These are phyloP conservation scores for Bipolaris cookei DNA, from an alignment of 2,329 filamentous ascomycete species.

Conservation along the genomic window DNA sequence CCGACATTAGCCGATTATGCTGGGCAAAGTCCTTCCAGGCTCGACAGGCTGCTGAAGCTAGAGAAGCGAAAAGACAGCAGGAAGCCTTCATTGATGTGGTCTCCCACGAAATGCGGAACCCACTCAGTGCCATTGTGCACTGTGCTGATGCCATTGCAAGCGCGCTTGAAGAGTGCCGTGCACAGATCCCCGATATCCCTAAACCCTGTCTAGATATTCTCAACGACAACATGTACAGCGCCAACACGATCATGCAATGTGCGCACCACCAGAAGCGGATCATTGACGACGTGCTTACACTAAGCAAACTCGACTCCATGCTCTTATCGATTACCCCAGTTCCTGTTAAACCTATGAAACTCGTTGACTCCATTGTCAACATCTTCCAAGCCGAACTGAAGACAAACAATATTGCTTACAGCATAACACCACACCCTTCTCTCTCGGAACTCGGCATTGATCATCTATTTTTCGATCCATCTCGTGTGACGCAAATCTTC, in stretches of 20 bases:
- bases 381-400: conserved; percentile 51
- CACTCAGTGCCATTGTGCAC: conserved; percentile 53
- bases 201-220: conserved; percentile 34
- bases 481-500: conserved; percentile 69
- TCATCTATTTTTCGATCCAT: conserved; percentile 52
- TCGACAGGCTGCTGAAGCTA: conserved; percentile 45
- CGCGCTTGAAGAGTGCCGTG: conserved; percentile 41
- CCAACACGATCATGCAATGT: conserved; percentile 55
- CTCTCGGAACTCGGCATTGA: conserved; percentile 47
- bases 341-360: conserved; percentile 44
- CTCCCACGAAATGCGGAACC: conserved; percentile 56
- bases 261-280: conserved; percentile 57
- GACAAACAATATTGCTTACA: conserved; percentile 39
- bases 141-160: conserved; percentile 53
- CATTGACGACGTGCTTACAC: conserved; percentile 56
- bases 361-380: conserved; percentile 46
- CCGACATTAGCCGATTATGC: conserved; percentile 50
- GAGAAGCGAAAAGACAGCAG: conserved; percentile 49
- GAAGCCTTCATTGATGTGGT: conserved; percentile 50
- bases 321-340: conserved; percentile 53
- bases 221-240: conserved; percentile 43
- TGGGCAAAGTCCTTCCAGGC: conserved; percentile 50
- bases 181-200: conserved; percentile 31
- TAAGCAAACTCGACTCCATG: conserved; percentile 55
- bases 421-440: conserved; percentile 46